These are phyloP conservation scores for Geosmithia morbida DNA, from an alignment of 2,329 filamentous ascomycete species.

Conservation along the genomic window DNA sequence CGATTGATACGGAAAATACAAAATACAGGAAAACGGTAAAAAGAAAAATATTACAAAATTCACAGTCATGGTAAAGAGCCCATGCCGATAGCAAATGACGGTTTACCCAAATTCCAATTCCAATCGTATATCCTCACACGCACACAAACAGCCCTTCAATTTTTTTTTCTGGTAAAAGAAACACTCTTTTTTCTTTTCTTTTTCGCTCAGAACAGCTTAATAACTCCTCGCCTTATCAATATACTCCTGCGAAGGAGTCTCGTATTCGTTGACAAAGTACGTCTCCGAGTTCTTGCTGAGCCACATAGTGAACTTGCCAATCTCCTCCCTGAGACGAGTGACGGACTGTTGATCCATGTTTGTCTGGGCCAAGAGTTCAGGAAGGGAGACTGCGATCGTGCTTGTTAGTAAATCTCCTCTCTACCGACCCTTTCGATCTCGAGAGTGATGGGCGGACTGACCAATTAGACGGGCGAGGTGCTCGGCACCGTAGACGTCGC, in stretches of 20 bases:
- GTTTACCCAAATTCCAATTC: too few relatives aligned
- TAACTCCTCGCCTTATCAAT: conserved; percentile 47
- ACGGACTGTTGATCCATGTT: conserved; percentile 95
- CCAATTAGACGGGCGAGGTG: conserved; percentile 81
- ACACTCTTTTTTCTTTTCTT: too few relatives aligned
- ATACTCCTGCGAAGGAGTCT: conserved; percentile 57
- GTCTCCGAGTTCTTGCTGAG: conserved; percentile 59
- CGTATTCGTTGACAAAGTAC: conserved; percentile 69
- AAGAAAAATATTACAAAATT: too few relatives aligned
- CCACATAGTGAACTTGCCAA: conserved; percentile 77
- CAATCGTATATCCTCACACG: too few relatives aligned
- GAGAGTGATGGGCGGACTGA: conserved; percentile 26
- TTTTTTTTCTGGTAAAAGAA: too few relatives aligned
- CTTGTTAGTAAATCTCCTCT: neutral
- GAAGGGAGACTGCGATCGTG: conserved; percentile 57
- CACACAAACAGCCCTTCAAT: too few relatives aligned
- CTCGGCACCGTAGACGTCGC: conserved; percentile 84
- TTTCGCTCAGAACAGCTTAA: conserved; percentile 9
- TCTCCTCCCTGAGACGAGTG: conserved; percentile 74
- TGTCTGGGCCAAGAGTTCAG: conserved; percentile 88
- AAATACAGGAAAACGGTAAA: too few relatives aligned
- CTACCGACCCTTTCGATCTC: neutral
- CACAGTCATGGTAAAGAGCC: too few relatives aligned
- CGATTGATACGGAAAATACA: too few relatives aligned
- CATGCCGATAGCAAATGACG: too few relatives aligned